A percentile compares a stretch with the other conserved stretches of the same genome.
These are phyloP conservation scores for Phaffia australis DNA, from an alignment of 768 basidiomycete species.

Conservation along the genomic window DNA sequence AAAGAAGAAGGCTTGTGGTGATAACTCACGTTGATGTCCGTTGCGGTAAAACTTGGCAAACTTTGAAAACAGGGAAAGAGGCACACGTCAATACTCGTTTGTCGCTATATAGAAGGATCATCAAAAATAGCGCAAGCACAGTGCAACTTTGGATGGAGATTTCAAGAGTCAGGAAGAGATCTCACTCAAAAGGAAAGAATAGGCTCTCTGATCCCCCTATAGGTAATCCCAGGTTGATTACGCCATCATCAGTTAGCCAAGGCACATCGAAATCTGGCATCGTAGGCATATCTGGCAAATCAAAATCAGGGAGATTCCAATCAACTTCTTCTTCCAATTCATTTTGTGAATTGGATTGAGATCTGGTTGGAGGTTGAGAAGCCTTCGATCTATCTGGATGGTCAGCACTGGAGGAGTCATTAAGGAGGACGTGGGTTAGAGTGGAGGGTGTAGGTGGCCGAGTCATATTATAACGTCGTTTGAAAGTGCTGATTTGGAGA, in stretches of 20 bases:
- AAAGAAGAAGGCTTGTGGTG: neutral
- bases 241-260: constrained; percentile 47
- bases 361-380: neutral
- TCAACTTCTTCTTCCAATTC: constrained; percentile 18
- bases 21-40: neutral
- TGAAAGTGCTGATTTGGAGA: constrained; percentile 84
- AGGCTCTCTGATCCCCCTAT: constrained; percentile 82
- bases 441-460: constrained; percentile 31
- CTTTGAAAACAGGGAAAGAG: neutral
- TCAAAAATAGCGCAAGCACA: neutral
- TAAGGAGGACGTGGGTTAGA: neutral
- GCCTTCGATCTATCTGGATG: neutral
- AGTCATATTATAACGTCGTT: constrained; percentile 67
- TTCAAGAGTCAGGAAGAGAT: neutral
- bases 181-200: constrained; percentile 46
- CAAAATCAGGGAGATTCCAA: constrained; percentile 62
- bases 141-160: neutral
- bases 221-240: constrained; percentile 83
- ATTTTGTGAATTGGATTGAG: too few relatives aligned
- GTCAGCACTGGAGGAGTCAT: neutral
- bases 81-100: neutral
- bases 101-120: neutral
- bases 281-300: constrained; percentile 52
- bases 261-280: constrained; percentile 30
- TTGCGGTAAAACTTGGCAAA: neutral